Evolutionary conservation across 805 yeast genomes (phyloP).

Genomic region (Nakazawaea sp.): DNA sequence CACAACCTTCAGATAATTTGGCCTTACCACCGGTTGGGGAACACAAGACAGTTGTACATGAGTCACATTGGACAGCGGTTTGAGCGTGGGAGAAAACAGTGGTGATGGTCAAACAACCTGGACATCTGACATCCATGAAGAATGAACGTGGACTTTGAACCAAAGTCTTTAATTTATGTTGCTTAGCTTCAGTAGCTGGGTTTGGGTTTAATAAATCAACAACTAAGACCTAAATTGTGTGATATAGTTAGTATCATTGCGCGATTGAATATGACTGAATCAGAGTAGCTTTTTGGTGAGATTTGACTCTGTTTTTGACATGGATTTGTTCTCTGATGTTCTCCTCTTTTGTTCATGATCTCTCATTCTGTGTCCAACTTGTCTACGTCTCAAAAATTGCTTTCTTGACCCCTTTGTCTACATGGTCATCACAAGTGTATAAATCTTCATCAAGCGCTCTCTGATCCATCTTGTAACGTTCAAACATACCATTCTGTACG

Average conservation of each 20-base stretch:
- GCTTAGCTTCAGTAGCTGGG: conserved; percentile 92
- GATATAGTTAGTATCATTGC: neutral
- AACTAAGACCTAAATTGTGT: conserved; percentile 74
- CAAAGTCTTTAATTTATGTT: conserved; percentile 95
- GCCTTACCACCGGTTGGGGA: conserved; percentile 99
- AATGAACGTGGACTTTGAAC: conserved; percentile 98
- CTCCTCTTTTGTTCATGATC: no score
- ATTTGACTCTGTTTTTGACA: no score
- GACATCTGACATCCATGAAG: conserved; percentile 99
- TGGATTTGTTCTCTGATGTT: no score
- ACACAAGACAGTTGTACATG: conserved; percentile 97
- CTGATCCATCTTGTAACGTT: no score
- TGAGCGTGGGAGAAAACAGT: conserved; percentile 99
- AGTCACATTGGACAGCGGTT: conserved; percentile 99
- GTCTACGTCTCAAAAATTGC: no score
- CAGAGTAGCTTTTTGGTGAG: no score
- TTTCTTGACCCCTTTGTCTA: no score
- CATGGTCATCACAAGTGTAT: no score
- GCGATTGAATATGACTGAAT: no score
- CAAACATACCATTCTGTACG: conserved; percentile 2
- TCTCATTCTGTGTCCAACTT: no score
- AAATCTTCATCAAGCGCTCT: no score
- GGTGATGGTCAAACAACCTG: conserved; percentile 98
- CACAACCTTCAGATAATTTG: conserved; percentile 98
- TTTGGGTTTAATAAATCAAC: conserved; percentile 98